Evolutionary conservation across 176 grass and related monocot genomes (phyloP).

Genomic region (Oryza australiensis): DNA sequence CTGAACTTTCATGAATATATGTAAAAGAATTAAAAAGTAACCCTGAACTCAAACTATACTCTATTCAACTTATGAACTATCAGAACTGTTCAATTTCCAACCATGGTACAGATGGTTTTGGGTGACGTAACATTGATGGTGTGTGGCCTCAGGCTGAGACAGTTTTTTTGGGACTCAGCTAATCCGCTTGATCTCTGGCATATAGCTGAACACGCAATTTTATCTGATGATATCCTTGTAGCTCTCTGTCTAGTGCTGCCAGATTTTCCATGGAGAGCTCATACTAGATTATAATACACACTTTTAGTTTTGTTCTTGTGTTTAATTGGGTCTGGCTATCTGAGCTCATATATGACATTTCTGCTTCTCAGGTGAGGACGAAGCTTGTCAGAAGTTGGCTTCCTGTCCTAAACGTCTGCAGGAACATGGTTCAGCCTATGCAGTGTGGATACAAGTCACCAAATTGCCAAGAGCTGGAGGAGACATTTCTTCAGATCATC

Average conservation of each 20-base stretch:
- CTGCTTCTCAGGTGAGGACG: conserved; percentile 59
- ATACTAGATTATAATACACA: neutral
- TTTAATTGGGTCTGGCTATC: neutral
- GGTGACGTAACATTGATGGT: neutral
- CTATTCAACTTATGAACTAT: neutral
- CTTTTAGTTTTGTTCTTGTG: neutral
- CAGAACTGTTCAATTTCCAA: neutral
- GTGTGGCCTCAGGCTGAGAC: neutral
- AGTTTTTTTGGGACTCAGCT: neutral
- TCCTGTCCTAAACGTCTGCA: conserved; percentile 78
- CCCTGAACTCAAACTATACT: neutral
- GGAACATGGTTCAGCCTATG: conserved; percentile 56
- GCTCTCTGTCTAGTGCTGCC: neutral
- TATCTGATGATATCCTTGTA: neutral
- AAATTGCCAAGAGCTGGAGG: conserved; percentile 72
- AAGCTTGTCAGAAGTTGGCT: conserved; percentile 79
- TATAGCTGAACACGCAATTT: neutral
- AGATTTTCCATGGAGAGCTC: neutral
- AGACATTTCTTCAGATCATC: conserved; percentile 79
- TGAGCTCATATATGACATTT: neutral
- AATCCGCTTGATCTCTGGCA: neutral
- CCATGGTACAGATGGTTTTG: neutral
- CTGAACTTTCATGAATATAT: neutral
- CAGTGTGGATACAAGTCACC: conserved; percentile 55
- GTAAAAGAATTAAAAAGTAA: neutral